These are phyloP conservation scores for Achaetomium macrosporum DNA, from an alignment of 2,329 filamentous ascomycete species.

Conservation along the genomic window DNA sequence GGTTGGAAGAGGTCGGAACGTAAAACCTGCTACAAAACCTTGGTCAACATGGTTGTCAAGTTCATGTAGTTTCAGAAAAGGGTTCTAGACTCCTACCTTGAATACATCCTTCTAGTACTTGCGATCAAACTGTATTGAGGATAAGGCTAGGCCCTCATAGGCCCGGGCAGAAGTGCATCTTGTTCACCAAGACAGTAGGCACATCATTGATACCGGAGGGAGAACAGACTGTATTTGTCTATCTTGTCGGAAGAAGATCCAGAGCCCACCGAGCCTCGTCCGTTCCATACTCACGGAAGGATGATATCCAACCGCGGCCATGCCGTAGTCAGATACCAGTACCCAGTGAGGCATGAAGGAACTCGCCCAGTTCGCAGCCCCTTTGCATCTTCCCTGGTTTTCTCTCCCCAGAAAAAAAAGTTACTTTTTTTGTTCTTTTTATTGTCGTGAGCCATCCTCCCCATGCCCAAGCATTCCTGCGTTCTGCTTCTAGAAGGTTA, in stretches of 20 bases:
- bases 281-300: background rate
- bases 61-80: too few relatives aligned
- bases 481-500: background rate
- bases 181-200: background rate
- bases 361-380: background rate
- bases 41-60: too few relatives aligned
- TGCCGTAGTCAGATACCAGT: background rate
- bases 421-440: constrained; percentile 9
- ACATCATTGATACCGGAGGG: background rate
- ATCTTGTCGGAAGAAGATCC: constrained; percentile 7
- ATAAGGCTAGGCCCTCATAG: too few relatives aligned
- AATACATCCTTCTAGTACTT: too few relatives aligned
- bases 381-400: background rate
- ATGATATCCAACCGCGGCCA: too few relatives aligned
- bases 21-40: too few relatives aligned
- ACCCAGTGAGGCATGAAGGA: background rate
- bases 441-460: background rate
- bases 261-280: background rate
- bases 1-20: too few relatives aligned
- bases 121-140: too few relatives aligned
- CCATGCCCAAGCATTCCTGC: background rate
- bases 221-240: constrained; percentile 12
- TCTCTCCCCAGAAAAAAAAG: constrained; percentile 16
- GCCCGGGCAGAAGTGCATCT: too few relatives aligned
- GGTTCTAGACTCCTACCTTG: too few relatives aligned